Base-by-base conservation (phyloP, 345 rosid species). In the Noccaea bulbosa region DNA sequence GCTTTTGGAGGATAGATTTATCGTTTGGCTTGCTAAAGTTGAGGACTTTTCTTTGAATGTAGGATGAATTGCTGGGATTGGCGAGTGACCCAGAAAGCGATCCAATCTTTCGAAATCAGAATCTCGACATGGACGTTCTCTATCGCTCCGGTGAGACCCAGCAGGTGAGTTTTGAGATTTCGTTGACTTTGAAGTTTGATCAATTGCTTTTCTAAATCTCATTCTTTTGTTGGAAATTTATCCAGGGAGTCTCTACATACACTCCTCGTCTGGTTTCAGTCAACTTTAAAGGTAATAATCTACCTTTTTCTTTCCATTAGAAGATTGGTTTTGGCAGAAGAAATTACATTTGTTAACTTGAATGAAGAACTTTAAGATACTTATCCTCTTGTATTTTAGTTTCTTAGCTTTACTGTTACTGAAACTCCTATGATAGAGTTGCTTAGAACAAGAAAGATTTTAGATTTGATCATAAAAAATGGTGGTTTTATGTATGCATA, bases 1-100 rank as follows among this genome's bases (percentile, higher is more conserved):
- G 4, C 14, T 30, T 60, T 32, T 39, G 5, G 34, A 17, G 20
- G 20, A 17, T 17, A 17, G 20, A 17, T 17, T 17, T 17, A 8
- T 71, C 32, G 40, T 38, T n/a, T 20, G 55, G 15, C 34, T 8
- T 4, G 43, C 12, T 16, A 41, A 70, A 55, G 43, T 32, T 58
- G 32, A 49, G 4, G 27, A 14, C 49, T 74, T 59, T 51, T 12
- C 8, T 57, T 47, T 27, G 44, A 24, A 14, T 73, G 68, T 58
- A 91, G 99, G 99, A 94, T 88, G 99, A 88, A 73, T 71, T 94
- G 77, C 89, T 89, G 4, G 97, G 99, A 57, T 76, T 94, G 80
- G 88, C 84, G 12, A 82, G 82, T 24, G 96, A 88, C 57, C 90
- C 90, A 32, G 77, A 51, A 41, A 84, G 85, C 3, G 90, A 91